Base-by-base conservation (phyloP, 2,329 filamentous ascomycete genomes). In the Epichloe baconii region DNA sequence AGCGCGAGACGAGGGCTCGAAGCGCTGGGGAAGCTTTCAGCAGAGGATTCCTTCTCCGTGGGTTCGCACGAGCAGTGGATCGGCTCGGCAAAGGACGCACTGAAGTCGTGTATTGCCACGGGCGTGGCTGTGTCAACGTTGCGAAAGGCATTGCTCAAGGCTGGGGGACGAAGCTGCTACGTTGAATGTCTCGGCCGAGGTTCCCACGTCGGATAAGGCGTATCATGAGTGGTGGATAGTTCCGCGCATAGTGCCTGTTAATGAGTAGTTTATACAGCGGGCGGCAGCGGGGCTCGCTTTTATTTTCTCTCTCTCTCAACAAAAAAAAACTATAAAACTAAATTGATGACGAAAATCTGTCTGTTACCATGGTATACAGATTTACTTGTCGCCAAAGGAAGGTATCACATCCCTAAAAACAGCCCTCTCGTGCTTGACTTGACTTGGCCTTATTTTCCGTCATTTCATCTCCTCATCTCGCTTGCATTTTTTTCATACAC, bases 41-140 rank as follows among this genome's bases (percentile, higher is more conserved):
- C 72, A 12, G 62, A 69, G 50, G 76, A 78, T 37, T 73, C 76
- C 2, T 83, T 81, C 55, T 75, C 73, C 10, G 69, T 73, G 34
- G 74, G 76, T 10, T 76, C 74, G 44, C 75, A 85, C 57, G 77
- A 76, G 11, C 75, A 79, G 51, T 89, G 85, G 83, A 62, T 75
- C 17, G 69, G 68, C 21, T 73, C 78, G 21, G 70, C 77, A 11
- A 83, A 80, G 63, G 74, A 78, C 54, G 76, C 75, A 10, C 71
- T 86, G 59, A 81, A 80, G 59, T 79, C 84, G n/a, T 84, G 81
- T 57, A 88, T 90, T 54, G 80, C 80, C 8, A 74, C 83, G 1
- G 80, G 79, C 5, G 76, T 89, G 55, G 79, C 82, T 0, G 75
- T 87, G 43, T 74, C 75, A 23, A 73, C 72, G 1, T 64, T 85